A percentile compares a stretch with the other conserved stretches of the same genome.
Evolutionary conservation across 2,329 filamentous ascomycete genomes (phyloP).

Genomic region (Fusarium globosum): DNA sequence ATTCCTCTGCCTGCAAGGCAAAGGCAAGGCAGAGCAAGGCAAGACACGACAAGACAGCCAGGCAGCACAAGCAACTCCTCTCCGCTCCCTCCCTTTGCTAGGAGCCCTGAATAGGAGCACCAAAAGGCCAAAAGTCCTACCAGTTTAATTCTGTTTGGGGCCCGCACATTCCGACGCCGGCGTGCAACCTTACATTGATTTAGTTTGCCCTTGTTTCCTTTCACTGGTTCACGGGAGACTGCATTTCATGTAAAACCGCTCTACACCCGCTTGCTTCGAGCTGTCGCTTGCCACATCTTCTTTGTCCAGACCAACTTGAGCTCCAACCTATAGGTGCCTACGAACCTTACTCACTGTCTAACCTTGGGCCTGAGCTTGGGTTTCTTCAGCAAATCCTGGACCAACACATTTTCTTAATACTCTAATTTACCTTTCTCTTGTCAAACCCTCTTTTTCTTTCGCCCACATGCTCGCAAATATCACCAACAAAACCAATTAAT

Average conservation of each 20-base stretch:
- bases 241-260: slow-evolving; percentile 44
- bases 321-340: neutral
- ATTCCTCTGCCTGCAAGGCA: slow-evolving; percentile 27
- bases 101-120: slow-evolving; percentile 36
- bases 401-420: slow-evolving; percentile 9
- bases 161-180: slow-evolving; percentile 44
- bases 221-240: slow-evolving; percentile 33
- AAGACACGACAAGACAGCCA: neutral
- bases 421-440: slow-evolving; percentile 9
- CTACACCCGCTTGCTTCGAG: slow-evolving; percentile 28
- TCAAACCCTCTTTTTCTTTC: neutral
- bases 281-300: slow-evolving; percentile 22
- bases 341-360: neutral
- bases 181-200: slow-evolving; percentile 33
- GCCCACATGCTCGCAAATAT: slow-evolving; percentile 4
- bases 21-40: neutral
- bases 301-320: slow-evolving; percentile 1
- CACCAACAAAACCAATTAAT: neutral
- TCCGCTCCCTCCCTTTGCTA: slow-evolving; percentile 42
- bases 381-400: neutral
- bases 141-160: slow-evolving; percentile 23
- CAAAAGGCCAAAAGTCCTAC: slow-evolving; percentile 10
- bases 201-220: slow-evolving; percentile 44
- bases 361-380: neutral
- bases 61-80: slow-evolving; percentile 40